Conservation (phyloP, 192 early-diverging fungal species). For the Spizellomyces punctatus region DNA sequence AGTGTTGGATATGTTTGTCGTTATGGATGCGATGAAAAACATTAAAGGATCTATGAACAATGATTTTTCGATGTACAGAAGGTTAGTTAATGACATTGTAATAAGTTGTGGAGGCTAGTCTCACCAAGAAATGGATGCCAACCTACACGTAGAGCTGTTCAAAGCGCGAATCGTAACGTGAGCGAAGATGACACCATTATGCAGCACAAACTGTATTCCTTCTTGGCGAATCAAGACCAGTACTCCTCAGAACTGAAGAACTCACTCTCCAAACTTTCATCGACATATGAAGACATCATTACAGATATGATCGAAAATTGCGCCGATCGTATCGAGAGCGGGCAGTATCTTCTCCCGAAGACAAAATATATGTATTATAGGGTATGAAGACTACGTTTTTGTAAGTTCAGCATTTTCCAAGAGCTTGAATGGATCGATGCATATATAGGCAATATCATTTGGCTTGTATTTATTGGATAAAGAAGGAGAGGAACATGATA, state of each 20-base stretch:
- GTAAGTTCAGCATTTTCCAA: neutral
- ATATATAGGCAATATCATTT: conserved; percentile 50
- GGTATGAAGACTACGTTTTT: conserved; percentile 20
- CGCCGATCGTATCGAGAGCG: conserved; percentile 42
- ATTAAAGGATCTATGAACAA: conserved; percentile 59
- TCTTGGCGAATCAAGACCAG: conserved; percentile 50
- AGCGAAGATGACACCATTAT: conserved; percentile 34
- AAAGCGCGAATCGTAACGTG: conserved; percentile 19
- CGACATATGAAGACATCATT: conserved; percentile 45
- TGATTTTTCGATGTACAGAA: conserved; percentile 57
- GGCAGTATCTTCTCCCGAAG: conserved; percentile 31
- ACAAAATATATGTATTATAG: conserved; percentile 40
- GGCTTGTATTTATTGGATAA: conserved; percentile 48
- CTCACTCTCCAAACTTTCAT: conserved; percentile 26
- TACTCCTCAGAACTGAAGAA: conserved; percentile 44
- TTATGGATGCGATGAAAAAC: conserved; percentile 57
- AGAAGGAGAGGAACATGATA: conserved; percentile 43
- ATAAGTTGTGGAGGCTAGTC: neutral
- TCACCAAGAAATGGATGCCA: neutral
- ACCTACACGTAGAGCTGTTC: conserved; percentile 3
- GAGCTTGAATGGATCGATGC: conserved; percentile 14
- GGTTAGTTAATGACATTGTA: conserved; percentile 32
- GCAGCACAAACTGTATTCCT: conserved; percentile 42
- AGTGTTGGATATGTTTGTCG: conserved; percentile 45
- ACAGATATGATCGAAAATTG: conserved; percentile 49